Evolutionary conservation across 148 eudicot genomes (phyloP), one percentile per base, ranked within the genome.

Genomic region (Chenopodium formosanum): DNA sequence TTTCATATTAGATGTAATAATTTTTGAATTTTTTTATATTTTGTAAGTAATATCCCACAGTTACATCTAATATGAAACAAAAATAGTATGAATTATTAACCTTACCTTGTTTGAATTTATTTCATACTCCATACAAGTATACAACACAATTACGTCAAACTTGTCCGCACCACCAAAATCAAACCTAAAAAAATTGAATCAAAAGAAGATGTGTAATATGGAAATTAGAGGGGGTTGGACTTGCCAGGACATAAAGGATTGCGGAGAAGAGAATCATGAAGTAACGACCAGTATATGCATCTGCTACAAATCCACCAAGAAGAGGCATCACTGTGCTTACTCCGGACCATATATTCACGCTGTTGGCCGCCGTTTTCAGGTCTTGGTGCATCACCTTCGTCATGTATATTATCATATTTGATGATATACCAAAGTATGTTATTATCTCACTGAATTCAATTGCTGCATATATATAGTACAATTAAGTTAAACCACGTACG

Each of bases 401-500:
- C 34, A 94, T 89, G 67, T 94, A 94, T 70, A 89, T 89, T 81
- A 94, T 91, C 81, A 94, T 77, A 68, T 94, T 94, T 81, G 91
- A 78, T 73, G 91, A 89, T 76, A 94, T 83, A 27, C 97, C 97
- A 70, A 92, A 92, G 86, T 92, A 92, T 80, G 91, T 90, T 84
- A 94, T 77, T 84, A 94, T 91, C 86, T 94, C 98, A 73, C 94
- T 88, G 79, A 92, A 92, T 88, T 94, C 97, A 48, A 92, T 90
- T 79, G 91, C 98, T 94, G 90, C 89, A 76, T 78, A 9, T 22
- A 22, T 22, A 22, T 7, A 9, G 52, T 48, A 48, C 1, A 2
- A 48, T 48, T 48, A 48, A 48, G 52, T 48, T 2, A 48, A 5
- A 48, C 52, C 52, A 48, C 10, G 9, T 2, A 31, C 32, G 23